Base-by-base conservation (phyloP, 306 rosid genomes). In the Potentilla sterilis region DNA sequence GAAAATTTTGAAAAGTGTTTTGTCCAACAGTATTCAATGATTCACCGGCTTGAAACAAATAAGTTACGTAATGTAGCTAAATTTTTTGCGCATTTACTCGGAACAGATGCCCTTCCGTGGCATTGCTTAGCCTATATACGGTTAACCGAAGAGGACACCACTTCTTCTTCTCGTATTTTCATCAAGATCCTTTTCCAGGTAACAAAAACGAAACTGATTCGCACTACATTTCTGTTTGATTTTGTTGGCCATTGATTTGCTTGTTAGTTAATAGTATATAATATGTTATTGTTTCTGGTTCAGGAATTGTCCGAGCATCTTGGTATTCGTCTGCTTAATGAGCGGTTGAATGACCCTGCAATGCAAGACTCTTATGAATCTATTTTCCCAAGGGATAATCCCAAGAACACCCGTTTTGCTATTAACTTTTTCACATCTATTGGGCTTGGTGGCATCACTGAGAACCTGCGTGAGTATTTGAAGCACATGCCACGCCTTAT, bases 371-470 rank as follows among this genome's bases (percentile, higher is more conserved):
- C 91, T 1, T 89, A 82, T 24, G 98, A 93, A 62, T 89, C 90
- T 13, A 89, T 93, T 19, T 90, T 93, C 79, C 93, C 98, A 0
- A 89, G 72, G 83, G 97, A 95, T 51, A 90, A 89, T 72, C 98
- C 98, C 13, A 95, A 92, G 78, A 92, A 95, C 83, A 92, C 98
- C 19, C 81, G 99, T 35, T 95, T 95, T 75, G 83, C 93, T 49
- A 95, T 95, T 43, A 95, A 95, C 77, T 94, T 94, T 81, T 94
- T 94, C 85, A 94, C 98, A 15, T 91, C 97, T 44, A 94, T 94
- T 75, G 97, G 98, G 52, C 97, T 95, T 74, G 97, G 96, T 76
- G 96, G 97, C 57, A 88, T 95, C 73, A 95, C 99, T 0, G 99
- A 95, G 78, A 95, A 88, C 72, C 80, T 95, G 44, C 96, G 97